phyloP scores from a whole-genome alignment of 768 basidiomycete species.

The Pleurotus pulmonarius region DNA sequence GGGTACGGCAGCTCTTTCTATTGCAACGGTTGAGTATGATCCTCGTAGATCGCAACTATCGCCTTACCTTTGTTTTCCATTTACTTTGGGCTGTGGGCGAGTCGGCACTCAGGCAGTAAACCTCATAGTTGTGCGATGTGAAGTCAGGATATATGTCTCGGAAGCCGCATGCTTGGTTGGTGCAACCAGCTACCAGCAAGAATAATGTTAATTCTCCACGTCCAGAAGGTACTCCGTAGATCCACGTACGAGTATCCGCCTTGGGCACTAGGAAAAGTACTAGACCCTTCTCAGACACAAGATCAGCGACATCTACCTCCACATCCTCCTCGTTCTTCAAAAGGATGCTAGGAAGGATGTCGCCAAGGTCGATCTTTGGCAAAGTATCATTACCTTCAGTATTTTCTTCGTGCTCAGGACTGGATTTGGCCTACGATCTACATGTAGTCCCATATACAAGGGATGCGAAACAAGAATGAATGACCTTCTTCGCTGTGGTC shows the following conservation, averaged over 20 bases:
- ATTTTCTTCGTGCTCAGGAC: slow-evolving; percentile 16
- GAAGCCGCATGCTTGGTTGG: slow-evolving; percentile 89
- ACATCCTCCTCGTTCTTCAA: slow-evolving; percentile 86
- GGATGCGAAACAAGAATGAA: neutral
- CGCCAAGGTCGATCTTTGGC: slow-evolving; percentile 63
- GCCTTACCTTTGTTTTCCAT: slow-evolving; percentile 80
- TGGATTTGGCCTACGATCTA: slow-evolving; percentile 6
- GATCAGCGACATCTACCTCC: slow-evolving; percentile 62
- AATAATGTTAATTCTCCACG: neutral
- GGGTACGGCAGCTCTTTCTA: slow-evolving; percentile 85
- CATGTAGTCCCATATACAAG: neutral
- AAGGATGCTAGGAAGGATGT: slow-evolving; percentile 64
- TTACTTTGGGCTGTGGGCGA: slow-evolving; percentile 68
- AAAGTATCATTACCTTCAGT: slow-evolving; percentile 22
- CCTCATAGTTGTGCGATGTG: slow-evolving; percentile 57
- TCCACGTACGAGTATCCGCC: slow-evolving; percentile 73
- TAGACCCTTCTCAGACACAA: slow-evolving; percentile 69
- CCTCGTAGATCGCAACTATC: neutral
- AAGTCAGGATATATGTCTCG: slow-evolving; percentile 82
- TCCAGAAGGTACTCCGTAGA: neutral
- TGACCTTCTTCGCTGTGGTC: neutral
- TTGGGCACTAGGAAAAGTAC: slow-evolving; percentile 83
- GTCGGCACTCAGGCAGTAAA: slow-evolving; percentile 86
- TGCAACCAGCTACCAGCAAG: slow-evolving; percentile 70
- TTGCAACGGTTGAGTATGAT: neutral